A percentile compares a stretch with the other conserved stretches of the same genome.
Conservation (phyloP, 2,329 filamentous ascomycete genomes). For the Penicillium palitans region DNA sequence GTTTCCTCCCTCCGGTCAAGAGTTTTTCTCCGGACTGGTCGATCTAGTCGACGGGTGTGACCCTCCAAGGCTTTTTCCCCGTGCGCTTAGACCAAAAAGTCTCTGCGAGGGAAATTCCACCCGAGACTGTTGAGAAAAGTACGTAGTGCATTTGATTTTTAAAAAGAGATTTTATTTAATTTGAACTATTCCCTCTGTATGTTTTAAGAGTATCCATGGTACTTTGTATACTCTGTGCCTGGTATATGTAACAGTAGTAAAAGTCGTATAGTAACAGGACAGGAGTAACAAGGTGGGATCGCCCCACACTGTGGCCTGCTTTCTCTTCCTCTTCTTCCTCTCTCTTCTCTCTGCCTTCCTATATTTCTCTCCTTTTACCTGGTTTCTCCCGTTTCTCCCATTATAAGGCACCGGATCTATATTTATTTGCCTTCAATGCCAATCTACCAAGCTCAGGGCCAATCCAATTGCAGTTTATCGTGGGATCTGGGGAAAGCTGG, state of each 20-base stretch:
- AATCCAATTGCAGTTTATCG: background rate
- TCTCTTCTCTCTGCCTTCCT: background rate
- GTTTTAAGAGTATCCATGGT: background rate
- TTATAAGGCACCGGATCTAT: background rate
- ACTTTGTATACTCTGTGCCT: background rate
- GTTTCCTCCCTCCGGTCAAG: slow-evolving; percentile 7
- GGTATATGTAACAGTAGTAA: background rate
- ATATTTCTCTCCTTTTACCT: no score
- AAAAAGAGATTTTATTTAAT: background rate
- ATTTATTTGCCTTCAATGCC: background rate
- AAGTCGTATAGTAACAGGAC: background rate
- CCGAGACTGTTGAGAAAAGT: slow-evolving; percentile 3
- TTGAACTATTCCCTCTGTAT: background rate
- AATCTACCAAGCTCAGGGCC: no score
- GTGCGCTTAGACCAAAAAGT: slow-evolving; percentile 2
- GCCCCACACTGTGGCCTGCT: background rate
- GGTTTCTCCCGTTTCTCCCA: background rate
- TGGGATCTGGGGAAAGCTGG: slow-evolving; percentile 5
- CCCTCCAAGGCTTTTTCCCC: background rate
- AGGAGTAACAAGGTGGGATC: background rate
- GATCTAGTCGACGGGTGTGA: slow-evolving; percentile 3
- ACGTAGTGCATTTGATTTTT: background rate
- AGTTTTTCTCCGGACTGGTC: slow-evolving; percentile 9
- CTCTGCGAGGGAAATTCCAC: slow-evolving; percentile 8
- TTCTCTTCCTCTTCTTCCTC: no score